phyloP scores from a whole-genome alignment of 148 eudicot genomes.

The Silene latifolia region DNA sequence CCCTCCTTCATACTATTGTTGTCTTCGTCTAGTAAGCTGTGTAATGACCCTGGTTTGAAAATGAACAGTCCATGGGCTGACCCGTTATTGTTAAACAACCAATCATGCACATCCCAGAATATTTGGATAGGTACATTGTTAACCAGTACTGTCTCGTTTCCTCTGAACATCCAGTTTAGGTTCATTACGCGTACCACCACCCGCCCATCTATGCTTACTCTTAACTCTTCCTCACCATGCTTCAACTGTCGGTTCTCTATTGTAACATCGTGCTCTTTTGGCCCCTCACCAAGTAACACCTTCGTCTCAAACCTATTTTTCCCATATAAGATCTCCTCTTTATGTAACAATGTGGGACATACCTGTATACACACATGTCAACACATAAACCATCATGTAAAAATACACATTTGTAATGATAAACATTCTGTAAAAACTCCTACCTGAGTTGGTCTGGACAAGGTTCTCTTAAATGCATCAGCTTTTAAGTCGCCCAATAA shows the following conservation, averaged over 20 bases:
- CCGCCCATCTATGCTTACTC: slow-evolving; percentile 31
- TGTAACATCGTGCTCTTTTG: slow-evolving; percentile 21
- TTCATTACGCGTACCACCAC: slow-evolving; percentile 26
- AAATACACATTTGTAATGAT: too few species aligned
- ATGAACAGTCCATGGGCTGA: slow-evolving; percentile 29
- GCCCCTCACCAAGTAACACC: slow-evolving; percentile 27
- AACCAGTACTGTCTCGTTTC: slow-evolving; percentile 27
- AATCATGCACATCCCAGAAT: slow-evolving; percentile 37
- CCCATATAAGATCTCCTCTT: slow-evolving; percentile 32
- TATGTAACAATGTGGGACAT: slow-evolving; percentile 21
- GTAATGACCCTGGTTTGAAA: slow-evolving; percentile 27
- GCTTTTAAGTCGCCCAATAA: slow-evolving; percentile 21
- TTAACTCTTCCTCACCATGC: slow-evolving; percentile 21
- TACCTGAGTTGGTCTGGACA: slow-evolving; percentile 16
- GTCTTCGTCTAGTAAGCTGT: slow-evolving; percentile 15
- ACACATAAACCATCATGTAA: too few species aligned
- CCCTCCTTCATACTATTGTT: background rate
- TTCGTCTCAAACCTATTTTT: slow-evolving; percentile 18
- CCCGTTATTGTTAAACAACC: slow-evolving; percentile 24
- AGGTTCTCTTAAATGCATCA: slow-evolving; percentile 26
- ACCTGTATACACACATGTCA: background rate
- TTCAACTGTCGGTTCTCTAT: slow-evolving; percentile 19
- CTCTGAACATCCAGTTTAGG: slow-evolving; percentile 33
- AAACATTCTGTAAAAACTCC: too few species aligned
- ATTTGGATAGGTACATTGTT: slow-evolving; percentile 30